Evolutionary conservation across 2,329 filamentous ascomycete species (phyloP).

Genomic region (Pseudopithomyces maydicus): DNA sequence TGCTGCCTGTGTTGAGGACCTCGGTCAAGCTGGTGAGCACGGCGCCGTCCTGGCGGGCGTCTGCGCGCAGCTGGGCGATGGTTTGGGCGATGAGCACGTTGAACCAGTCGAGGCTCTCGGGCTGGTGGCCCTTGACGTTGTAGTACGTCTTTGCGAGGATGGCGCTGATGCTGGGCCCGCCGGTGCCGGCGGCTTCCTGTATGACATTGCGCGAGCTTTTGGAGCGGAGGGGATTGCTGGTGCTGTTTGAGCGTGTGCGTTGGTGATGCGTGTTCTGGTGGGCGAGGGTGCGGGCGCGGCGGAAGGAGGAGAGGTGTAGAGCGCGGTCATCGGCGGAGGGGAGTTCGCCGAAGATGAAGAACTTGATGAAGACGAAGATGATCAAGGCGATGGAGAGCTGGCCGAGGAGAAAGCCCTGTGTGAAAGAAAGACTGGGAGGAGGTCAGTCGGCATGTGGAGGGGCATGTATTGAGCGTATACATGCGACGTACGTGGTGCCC

Average conservation of each 20-base stretch:
- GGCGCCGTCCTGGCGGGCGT: constrained; percentile 88
- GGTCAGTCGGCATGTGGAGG: constrained; percentile 16
- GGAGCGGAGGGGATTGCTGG: constrained; percentile 36
- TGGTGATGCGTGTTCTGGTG: constrained; percentile 55
- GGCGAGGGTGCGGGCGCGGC: constrained; percentile 73
- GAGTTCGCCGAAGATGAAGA: constrained; percentile 98
- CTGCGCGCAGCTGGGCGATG: constrained; percentile 90
- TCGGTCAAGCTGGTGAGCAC: constrained; percentile 85
- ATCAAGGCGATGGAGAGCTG: constrained; percentile 91
- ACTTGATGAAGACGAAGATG: constrained; percentile 95
- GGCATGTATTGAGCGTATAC: not conserved
- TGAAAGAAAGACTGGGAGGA: constrained; percentile 76
- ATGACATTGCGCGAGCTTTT: constrained; percentile 52
- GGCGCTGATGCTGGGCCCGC: constrained; percentile 86
- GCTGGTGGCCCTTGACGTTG: constrained; percentile 92
- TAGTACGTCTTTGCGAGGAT: constrained; percentile 98
- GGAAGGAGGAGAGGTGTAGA: constrained; percentile 73
- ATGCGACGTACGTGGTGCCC: constrained; percentile 22
- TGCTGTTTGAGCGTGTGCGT: constrained; percentile 41
- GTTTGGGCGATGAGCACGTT: constrained; percentile 97
- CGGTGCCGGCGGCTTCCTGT: constrained; percentile 42
- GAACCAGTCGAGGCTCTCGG: constrained; percentile 97
- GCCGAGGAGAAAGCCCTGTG: constrained; percentile 88
- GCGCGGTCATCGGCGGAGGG: constrained; percentile 83
- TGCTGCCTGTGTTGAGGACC: constrained; percentile 81